Evolutionary conservation across 2,329 filamentous ascomycete species (phyloP), one percentile per base, ranked within the genome.

Genomic region (Talaromyces sp.): DNA sequence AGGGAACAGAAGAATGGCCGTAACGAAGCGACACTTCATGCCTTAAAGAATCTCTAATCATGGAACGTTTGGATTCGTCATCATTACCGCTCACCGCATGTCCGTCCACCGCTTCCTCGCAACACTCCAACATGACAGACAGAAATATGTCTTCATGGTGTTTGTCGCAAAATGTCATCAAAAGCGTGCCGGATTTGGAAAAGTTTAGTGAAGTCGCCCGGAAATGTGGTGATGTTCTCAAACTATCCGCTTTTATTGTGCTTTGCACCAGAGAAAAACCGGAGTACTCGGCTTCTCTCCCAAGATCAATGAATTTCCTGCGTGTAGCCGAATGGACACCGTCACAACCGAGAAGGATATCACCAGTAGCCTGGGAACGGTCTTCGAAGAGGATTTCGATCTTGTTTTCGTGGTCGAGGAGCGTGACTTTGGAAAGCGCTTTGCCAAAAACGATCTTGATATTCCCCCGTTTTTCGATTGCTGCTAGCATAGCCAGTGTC

Each of bases 371-470:
- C 6, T 60, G 61, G 0, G 71, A 66, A 10, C 73, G 71, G 58
- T 79, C 78, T 14, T 72, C 63, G 58, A 80, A 80, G 32, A 52
- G 53, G 27, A 61, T 14, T 29, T 61, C 59, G 21, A 62, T 56
- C 27, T 46, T 31, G 31, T 58, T 27, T 9, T 50, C 54, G 4
- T 19, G 21, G 24, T 62, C 58, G 17, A 54, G n/a, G 19, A 54
- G 32, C n/a, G 69, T 66, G 29, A 74, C 73, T 3, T 65, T 64
- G 17, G 71, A 59, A 4, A 80, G 69, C 56, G 76, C 75, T 66
- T 77, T 78, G 4, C 77, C 75, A 58, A 75, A 81, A 17, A 74
- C 65, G 8, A 81, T 64, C n/a, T 73, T 63, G 19, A 79, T 66
- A 58, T 76, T 75, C 8, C 63, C 65, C 8, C 66, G 65, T 51